These are phyloP conservation scores for Amanita polypyramis DNA, from an alignment of 768 basidiomycete genomes.

Conservation along the genomic window DNA sequence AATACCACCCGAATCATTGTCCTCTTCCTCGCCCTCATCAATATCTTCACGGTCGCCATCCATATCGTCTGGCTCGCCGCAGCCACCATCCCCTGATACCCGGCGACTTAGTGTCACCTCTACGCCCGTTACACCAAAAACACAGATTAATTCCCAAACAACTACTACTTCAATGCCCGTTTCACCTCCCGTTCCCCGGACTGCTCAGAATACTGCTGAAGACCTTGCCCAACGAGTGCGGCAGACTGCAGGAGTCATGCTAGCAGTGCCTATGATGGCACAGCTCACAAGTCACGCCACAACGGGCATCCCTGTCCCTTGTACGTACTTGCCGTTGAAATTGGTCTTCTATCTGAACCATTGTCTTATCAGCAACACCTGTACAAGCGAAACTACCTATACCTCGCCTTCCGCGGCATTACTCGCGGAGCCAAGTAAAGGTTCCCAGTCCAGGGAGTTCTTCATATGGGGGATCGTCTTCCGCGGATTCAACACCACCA, in stretches of 20 bases:
- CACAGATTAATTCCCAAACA: conserved; percentile 25
- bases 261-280: conserved; percentile 33
- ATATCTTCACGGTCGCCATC: conserved; percentile 18
- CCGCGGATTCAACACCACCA: conserved; percentile 30
- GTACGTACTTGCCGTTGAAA: conserved; percentile 11
- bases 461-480: conserved; percentile 33
- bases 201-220: conserved; percentile 25
- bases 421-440: conserved; percentile 15
- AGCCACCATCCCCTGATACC: conserved; percentile 17
- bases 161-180: conserved; percentile 11
- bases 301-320: conserved; percentile 7
- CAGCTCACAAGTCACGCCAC: conserved; percentile 20
- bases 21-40: conserved; percentile 13
- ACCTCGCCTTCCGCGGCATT: conserved; percentile 23
- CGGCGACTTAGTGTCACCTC: conserved; percentile 46
- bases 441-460: conserved; percentile 22
- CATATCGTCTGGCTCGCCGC: conserved; percentile 15
- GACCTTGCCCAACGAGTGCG: conserved; percentile 40
- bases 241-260: conserved; percentile 46
- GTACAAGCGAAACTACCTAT: conserved; percentile 27
- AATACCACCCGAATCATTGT: conserved; percentile 12
- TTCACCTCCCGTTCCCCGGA: conserved; percentile 11
- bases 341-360: not conserved
- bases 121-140: conserved; percentile 43
- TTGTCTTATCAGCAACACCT: conserved; percentile 8